Conservation (phyloP, 31 red algal genomes). For the Bonnemaisonia californica region DNA sequence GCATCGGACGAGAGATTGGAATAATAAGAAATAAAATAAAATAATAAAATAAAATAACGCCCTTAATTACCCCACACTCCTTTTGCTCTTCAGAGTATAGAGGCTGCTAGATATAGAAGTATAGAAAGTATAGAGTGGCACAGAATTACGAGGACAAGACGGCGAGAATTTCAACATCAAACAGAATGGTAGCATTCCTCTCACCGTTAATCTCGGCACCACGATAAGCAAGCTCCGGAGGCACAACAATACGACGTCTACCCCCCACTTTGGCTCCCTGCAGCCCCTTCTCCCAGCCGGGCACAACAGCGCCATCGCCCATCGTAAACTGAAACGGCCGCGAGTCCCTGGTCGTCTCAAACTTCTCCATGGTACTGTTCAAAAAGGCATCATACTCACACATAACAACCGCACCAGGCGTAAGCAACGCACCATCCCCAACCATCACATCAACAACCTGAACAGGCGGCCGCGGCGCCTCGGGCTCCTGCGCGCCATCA, state of each 20-base stretch:
- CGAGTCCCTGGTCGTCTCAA: constrained; percentile 31
- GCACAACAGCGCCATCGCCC: constrained; percentile 41
- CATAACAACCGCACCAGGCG: not conserved
- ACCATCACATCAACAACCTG: not conserved
- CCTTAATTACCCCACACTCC: too few relatives aligned
- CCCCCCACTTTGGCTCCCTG: constrained; percentile 27
- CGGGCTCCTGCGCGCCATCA: not conserved
- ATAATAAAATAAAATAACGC: too few relatives aligned
- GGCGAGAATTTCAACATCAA: constrained; percentile 51
- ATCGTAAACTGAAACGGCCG: constrained; percentile 37
- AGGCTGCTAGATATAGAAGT: too few relatives aligned
- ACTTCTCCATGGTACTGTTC: constrained; percentile 22
- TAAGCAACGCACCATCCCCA: constrained; percentile 27
- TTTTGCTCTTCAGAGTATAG: too few relatives aligned
- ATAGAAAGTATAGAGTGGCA: too few relatives aligned
- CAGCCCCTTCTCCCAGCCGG: constrained; percentile 36
- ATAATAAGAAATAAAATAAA: too few relatives aligned
- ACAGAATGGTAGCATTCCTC: constrained; percentile 50
- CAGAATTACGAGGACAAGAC: constrained; percentile 2
- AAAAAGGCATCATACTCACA: constrained; percentile 38
- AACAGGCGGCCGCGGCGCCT: not conserved
- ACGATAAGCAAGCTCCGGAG: constrained; percentile 46
- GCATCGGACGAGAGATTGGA: too few relatives aligned
- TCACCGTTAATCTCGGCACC: constrained; percentile 24
- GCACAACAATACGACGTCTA: constrained; percentile 39